phyloP scores from a whole-genome alignment of 306 rosid species.

The Myrica gale region DNA sequence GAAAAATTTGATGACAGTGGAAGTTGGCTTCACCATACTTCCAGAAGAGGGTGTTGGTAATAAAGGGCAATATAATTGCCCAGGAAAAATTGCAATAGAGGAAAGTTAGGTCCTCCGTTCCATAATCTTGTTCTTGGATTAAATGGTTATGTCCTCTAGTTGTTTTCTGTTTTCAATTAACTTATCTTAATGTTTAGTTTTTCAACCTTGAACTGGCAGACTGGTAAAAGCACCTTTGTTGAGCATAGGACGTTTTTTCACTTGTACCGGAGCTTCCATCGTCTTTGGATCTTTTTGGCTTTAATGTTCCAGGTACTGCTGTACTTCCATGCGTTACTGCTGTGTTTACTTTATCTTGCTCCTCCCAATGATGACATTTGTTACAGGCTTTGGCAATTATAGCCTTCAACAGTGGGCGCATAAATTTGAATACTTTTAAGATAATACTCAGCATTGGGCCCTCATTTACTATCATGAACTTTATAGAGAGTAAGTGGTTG shows the following conservation, averaged over 20 bases:
- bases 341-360: slow-evolving; percentile 14
- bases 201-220: slow-evolving; percentile 48
- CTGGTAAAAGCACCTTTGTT: slow-evolving; percentile 93
- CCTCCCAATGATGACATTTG: slow-evolving; percentile 17
- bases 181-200: neutral
- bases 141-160: neutral
- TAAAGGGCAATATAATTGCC: neutral
- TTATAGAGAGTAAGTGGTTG: slow-evolving; percentile 63
- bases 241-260: slow-evolving; percentile 93
- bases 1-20: neutral
- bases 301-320: slow-evolving; percentile 82
- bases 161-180: neutral
- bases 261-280: slow-evolving; percentile 93
- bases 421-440: slow-evolving; percentile 69
- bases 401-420: slow-evolving; percentile 60
- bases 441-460: slow-evolving; percentile 84
- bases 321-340: slow-evolving; percentile 20
- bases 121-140: neutral
- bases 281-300: slow-evolving; percentile 94
- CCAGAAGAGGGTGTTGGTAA: slow-evolving; percentile 7
- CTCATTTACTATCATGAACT: slow-evolving; percentile 78
- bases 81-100: neutral
- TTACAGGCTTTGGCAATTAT: slow-evolving; percentile 76
- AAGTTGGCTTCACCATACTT: neutral
- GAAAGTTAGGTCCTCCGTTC: neutral